phyloP scores from a whole-genome alignment of 768 basidiomycete genomes.

The Guyanaporus albipodus region DNA sequence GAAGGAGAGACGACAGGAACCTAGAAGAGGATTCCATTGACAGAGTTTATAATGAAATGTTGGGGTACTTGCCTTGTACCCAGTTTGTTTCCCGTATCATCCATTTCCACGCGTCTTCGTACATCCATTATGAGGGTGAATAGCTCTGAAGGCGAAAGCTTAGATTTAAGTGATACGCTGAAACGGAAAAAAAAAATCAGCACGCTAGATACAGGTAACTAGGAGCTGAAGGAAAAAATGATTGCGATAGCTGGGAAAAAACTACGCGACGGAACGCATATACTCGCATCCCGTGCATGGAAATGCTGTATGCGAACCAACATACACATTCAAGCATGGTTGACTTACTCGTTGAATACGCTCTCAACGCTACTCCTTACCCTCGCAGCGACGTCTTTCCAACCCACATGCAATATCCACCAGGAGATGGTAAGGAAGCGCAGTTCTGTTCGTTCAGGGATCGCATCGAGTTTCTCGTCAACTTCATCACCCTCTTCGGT shows the following conservation, averaged over 20 bases:
- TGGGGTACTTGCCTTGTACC: conserved; percentile 13
- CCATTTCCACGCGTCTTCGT: conserved; percentile 71
- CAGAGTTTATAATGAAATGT: not conserved
- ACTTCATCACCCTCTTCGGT: conserved; percentile 28
- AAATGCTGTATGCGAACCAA: no score
- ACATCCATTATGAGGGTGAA: conserved; percentile 68
- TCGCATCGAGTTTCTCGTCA: conserved; percentile 29
- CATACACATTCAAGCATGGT: no score
- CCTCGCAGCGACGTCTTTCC: conserved; percentile 77
- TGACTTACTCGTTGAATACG: conserved; percentile 75
- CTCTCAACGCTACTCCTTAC: conserved; percentile 74
- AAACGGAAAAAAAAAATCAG: conserved; percentile 9
- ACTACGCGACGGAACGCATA: not conserved
- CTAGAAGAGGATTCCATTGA: conserved; percentile 8
- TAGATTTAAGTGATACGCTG: conserved; percentile 82
- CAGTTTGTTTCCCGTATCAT: conserved; percentile 38
- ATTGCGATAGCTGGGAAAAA: not conserved
- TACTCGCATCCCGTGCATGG: not conserved
- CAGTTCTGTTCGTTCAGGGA: conserved; percentile 67
- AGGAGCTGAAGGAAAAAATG: not conserved
- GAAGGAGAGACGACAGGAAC: conserved; percentile 71
- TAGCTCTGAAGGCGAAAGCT: conserved; percentile 66
- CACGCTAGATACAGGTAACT: not conserved
- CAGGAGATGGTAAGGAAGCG: conserved; percentile 84
- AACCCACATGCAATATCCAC: conserved; percentile 92